Percentiles rank a stretch among this genome's conserved stretches.
Evolutionary conservation across 805 yeast species (phyloP).

Genomic region (Yamadazyma sp.): DNA sequence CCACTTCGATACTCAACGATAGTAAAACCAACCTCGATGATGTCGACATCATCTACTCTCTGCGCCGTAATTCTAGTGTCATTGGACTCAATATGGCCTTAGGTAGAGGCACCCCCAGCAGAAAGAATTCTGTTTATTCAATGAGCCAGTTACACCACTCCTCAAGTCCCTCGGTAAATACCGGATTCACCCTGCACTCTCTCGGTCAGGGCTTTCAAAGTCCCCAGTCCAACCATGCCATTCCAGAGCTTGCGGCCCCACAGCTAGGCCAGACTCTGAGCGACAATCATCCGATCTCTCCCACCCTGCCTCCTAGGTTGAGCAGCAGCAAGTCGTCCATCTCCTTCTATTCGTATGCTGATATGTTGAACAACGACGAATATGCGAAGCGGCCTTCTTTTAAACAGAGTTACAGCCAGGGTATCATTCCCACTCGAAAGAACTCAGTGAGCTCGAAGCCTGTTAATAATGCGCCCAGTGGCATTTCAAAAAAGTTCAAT

Average conservation of each 20-base stretch:
- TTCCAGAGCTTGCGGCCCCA: constrained; percentile 7
- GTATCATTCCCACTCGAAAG: constrained; percentile 29
- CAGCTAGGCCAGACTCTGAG: constrained; percentile 1
- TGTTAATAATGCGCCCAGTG: constrained; percentile 1
- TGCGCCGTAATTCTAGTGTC: constrained; percentile 56
- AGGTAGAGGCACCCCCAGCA: constrained; percentile 42
- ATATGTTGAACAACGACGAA: constrained; percentile 70
- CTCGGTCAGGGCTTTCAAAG: constrained; percentile 8
- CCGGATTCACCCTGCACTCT: constrained; percentile 3
- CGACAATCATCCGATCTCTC: constrained; percentile 20
- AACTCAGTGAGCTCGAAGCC: constrained; percentile 15
- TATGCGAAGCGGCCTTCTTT: constrained; percentile 60
- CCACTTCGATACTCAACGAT: constrained; percentile 64
- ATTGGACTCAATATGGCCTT: constrained; percentile 49
- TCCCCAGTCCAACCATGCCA: constrained; percentile 7
- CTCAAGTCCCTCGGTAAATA: constrained; percentile 14
- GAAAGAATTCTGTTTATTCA: constrained; percentile 38
- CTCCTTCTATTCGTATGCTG: constrained; percentile 76
- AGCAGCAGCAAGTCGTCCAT: constrained; percentile 37
- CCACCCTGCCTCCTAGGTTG: constrained; percentile 42
- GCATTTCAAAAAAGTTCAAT: constrained; percentile 12
- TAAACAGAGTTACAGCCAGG: constrained; percentile 39
- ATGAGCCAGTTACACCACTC: constrained; percentile 17
- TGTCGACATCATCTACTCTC: constrained; percentile 66
- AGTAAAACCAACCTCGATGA: constrained; percentile 62